Percentiles rank a stretch among this genome's conserved stretches.
These are phyloP conservation scores for Microsporum ferrugineum DNA, from an alignment of 2,329 filamentous ascomycete genomes.

Conservation along the genomic window DNA sequence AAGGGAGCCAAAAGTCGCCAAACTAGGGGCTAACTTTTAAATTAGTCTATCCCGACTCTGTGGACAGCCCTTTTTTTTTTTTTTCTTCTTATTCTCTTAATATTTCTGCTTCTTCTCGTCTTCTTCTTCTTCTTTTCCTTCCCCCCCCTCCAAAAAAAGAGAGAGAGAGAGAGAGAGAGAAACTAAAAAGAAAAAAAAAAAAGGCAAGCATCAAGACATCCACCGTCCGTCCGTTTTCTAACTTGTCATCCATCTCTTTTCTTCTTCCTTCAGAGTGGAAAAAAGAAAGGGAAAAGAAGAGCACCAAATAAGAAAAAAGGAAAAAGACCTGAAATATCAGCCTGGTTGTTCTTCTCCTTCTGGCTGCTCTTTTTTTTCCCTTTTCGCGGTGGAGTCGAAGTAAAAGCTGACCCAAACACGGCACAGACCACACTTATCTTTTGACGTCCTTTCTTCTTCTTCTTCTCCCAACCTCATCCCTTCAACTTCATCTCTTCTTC, in stretches of 20 bases:
- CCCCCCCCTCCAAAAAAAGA: neutral
- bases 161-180: neutral
- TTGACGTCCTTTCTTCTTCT: slow-evolving; percentile 1
- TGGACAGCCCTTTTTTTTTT: neutral
- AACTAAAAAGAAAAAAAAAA: neutral
- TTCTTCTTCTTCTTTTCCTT: neutral
- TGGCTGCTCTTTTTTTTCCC: neutral
- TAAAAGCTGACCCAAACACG: neutral
- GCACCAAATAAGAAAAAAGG: neutral
- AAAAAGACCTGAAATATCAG: neutral
- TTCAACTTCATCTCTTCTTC: neutral
- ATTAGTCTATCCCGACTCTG: slow-evolving; percentile 3
- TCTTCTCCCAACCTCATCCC: neutral
- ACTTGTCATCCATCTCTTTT: neutral
- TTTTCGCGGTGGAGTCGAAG: neutral
- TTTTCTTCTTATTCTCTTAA: neutral
- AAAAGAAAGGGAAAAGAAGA: neutral
- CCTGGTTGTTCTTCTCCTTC: neutral
- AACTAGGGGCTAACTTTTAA: neutral
- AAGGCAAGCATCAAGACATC: neutral
- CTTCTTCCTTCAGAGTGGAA: neutral
- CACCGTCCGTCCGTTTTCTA: neutral
- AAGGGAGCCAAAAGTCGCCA: neutral
- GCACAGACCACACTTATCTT: slow-evolving; percentile 1
- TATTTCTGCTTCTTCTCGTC: neutral